Conservation (phyloP, 1,139 yeast genomes). For the Maudiozyma humilis region DNA sequence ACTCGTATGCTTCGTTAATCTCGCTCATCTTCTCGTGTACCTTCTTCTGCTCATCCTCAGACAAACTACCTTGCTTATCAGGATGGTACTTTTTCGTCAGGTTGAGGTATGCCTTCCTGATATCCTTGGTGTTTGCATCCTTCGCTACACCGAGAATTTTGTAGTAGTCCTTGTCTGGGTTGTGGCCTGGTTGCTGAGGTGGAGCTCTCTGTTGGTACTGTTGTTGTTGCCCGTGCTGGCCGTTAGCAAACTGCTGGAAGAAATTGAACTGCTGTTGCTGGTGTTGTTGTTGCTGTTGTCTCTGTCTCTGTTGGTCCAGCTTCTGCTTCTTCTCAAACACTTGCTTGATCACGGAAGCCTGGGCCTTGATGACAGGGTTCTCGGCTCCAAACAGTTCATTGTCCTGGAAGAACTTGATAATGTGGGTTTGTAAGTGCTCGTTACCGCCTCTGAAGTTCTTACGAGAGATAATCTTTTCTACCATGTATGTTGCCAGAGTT, state of each 20-base stretch:
- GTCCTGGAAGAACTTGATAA: constrained; percentile 20
- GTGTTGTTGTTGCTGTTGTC: constrained; percentile 33
- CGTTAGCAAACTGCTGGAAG: constrained; percentile 40
- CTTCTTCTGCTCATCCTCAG: constrained; percentile 60
- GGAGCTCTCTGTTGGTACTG: constrained; percentile 31
- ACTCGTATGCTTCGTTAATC: constrained; percentile 88
- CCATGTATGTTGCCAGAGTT: constrained; percentile 20
- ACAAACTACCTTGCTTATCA: constrained; percentile 67
- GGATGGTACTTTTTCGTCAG: constrained; percentile 83
- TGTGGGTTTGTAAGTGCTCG: constrained; percentile 14
- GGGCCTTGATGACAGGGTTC: constrained; percentile 14
- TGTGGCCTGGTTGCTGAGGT: constrained; percentile 30
- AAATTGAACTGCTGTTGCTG: constrained; percentile 20
- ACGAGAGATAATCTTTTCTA: constrained; percentile 14
- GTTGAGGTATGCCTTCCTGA: constrained; percentile 73
- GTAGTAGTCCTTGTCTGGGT: constrained; percentile 64
- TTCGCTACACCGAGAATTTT: constrained; percentile 61
- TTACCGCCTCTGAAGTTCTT: constrained; percentile 10
- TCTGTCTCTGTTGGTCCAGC: constrained; percentile 21
- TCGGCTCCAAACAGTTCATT: constrained; percentile 16
- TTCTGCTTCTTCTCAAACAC: constrained; percentile 10
- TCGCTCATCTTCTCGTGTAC: constrained; percentile 83
- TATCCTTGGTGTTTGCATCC: constrained; percentile 63
- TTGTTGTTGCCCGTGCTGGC: constrained; percentile 43
- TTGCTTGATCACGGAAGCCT: constrained; percentile 9